Evolutionary conservation across 2,329 filamentous ascomycete species (phyloP).

Genomic region (Xylariaceae sp.): DNA sequence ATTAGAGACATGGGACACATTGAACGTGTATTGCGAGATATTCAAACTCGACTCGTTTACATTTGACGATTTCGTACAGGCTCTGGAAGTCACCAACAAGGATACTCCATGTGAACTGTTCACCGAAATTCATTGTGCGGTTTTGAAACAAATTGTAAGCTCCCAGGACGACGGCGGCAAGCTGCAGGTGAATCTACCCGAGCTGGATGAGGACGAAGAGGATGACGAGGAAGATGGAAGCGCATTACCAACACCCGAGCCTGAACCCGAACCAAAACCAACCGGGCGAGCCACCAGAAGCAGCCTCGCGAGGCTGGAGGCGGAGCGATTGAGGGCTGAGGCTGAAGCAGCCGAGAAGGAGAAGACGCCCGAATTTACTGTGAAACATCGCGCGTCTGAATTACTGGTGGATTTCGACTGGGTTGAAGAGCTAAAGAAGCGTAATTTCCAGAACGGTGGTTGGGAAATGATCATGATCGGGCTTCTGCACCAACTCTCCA

Average conservation of each 20-base stretch:
- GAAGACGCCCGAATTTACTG: slow-evolving; percentile 54
- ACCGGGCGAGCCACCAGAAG: slow-evolving; percentile 79
- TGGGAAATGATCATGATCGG: slow-evolving; percentile 93
- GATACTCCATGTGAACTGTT: slow-evolving; percentile 83
- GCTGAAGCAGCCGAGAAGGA: slow-evolving; percentile 60
- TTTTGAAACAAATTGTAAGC: slow-evolving; percentile 85
- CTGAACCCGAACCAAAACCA: slow-evolving; percentile 71
- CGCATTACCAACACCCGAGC: slow-evolving; percentile 67
- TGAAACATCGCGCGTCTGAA: slow-evolving; percentile 75
- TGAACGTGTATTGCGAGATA: slow-evolving; percentile 97
- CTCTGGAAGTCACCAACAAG: slow-evolving; percentile 78
- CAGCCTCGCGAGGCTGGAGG: slow-evolving; percentile 82
- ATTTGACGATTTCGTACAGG: slow-evolving; percentile 93
- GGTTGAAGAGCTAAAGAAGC: slow-evolving; percentile 82
- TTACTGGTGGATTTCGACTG: slow-evolving; percentile 78
- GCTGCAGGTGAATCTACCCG: slow-evolving; percentile 78
- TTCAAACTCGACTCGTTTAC: slow-evolving; percentile 96
- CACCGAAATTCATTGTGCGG: slow-evolving; percentile 88
- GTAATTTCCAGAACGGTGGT: slow-evolving; percentile 85
- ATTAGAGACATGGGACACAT: slow-evolving; percentile 92
- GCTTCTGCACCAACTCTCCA: slow-evolving; percentile 82
- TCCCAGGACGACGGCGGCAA: slow-evolving; percentile 78
- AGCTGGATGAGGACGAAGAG: slow-evolving; percentile 74
- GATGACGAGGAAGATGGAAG: slow-evolving; percentile 64
- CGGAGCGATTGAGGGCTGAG: slow-evolving; percentile 70